phyloP scores from a whole-genome alignment of 352 stramenopile genomes.

The Phytophthora kernoviae region DNA sequence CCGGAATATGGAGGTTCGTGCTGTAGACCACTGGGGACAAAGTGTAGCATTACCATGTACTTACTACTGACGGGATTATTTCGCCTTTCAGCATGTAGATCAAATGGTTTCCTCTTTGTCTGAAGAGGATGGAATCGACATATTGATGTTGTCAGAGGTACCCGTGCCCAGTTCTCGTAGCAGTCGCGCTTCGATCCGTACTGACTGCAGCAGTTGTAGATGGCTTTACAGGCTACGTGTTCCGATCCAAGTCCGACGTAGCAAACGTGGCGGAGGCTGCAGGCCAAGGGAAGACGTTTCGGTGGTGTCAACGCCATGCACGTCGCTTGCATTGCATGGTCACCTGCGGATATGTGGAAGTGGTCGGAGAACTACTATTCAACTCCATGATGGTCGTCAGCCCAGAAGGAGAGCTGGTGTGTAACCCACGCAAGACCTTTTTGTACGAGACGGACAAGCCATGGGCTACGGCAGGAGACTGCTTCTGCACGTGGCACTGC shows the following conservation, averaged over 20 bases:
- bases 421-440: slow-evolving; percentile 82
- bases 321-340: slow-evolving; percentile 65
- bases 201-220: slow-evolving; percentile 39
- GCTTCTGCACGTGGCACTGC: slow-evolving; percentile 75
- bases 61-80: neutral
- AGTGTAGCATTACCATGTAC: neutral
- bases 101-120: slow-evolving; percentile 63
- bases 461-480: slow-evolving; percentile 69
- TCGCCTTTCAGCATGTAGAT: slow-evolving; percentile 51
- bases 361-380: slow-evolving; percentile 47
- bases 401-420: slow-evolving; percentile 65
- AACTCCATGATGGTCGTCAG: slow-evolving; percentile 87
- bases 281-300: slow-evolving; percentile 57
- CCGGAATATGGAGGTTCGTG: slow-evolving; percentile 68
- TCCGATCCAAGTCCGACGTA: slow-evolving; percentile 58
- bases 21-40: neutral
- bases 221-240: slow-evolving; percentile 88
- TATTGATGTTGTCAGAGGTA: slow-evolving; percentile 85
- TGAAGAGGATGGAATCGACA: slow-evolving; percentile 52
- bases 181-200: neutral
- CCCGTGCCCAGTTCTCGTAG: too few species aligned
- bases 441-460: slow-evolving; percentile 86
- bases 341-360: slow-evolving; percentile 76
- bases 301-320: slow-evolving; percentile 72
- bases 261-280: slow-evolving; percentile 66